phyloP scores from a whole-genome alignment of 805 yeast species.

The Wickerhamiella kurtzmanii region DNA sequence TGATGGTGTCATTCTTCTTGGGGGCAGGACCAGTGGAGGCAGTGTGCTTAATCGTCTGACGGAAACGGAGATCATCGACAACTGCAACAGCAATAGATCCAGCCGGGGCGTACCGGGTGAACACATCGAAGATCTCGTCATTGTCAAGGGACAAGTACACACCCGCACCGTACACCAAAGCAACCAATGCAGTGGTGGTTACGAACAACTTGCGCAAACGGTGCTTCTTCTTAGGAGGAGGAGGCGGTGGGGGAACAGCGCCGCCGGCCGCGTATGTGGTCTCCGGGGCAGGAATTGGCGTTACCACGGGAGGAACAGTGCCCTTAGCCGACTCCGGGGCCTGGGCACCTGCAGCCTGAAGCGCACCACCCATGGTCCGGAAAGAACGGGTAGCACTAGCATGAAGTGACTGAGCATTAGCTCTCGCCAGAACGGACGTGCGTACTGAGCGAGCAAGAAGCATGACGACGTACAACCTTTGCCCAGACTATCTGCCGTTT shows the following conservation, averaged over 20 bases:
- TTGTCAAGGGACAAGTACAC: conserved; percentile 42
- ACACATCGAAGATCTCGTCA: conserved; percentile 48
- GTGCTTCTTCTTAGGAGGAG: conserved; percentile 12
- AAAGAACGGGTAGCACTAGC: background rate
- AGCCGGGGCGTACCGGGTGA: conserved; percentile 50
- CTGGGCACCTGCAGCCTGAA: background rate
- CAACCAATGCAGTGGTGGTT: conserved; percentile 18
- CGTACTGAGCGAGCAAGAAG: background rate
- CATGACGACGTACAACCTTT: no score
- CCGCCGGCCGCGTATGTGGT: background rate
- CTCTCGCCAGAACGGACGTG: background rate
- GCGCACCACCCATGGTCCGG: background rate
- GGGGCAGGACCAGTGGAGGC: background rate
- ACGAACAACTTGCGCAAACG: conserved; percentile 24
- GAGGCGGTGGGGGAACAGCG: conserved; percentile 10
- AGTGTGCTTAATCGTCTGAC: conserved; percentile 7
- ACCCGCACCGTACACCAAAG: conserved; percentile 43
- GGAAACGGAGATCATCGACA: conserved; percentile 32
- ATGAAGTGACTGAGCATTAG: background rate
- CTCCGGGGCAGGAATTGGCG: background rate
- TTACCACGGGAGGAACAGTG: background rate
- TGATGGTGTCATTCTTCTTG: conserved; percentile 6
- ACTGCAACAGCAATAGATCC: conserved; percentile 42
- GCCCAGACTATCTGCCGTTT: no score
- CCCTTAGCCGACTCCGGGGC: background rate